A percentile compares a stretch with the other conserved stretches of the same genome.
Evolutionary conservation across 1,139 yeast species (phyloP).

Genomic region (Magnusiomyces tetraspermus): DNA sequence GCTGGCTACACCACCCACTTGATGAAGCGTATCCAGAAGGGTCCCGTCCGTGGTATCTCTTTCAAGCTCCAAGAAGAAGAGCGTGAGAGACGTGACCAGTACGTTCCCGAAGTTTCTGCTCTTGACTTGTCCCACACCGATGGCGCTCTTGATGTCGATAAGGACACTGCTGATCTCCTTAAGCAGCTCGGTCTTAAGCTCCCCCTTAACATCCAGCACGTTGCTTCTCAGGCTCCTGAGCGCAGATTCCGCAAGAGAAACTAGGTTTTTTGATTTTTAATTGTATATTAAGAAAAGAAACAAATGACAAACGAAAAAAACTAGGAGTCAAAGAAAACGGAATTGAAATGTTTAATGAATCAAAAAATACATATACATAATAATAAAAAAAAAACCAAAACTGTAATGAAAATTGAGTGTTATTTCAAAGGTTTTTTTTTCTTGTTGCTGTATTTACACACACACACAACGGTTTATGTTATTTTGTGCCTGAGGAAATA

Average conservation of each 20-base stretch:
- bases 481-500: too few relatives aligned
- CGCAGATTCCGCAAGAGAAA: constrained; percentile 94
- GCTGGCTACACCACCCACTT: constrained; percentile 99
- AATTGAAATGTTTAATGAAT: too few relatives aligned
- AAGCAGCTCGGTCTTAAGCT: constrained; percentile 94
- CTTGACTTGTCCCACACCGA: constrained; percentile 95
- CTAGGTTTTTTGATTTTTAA: constrained; percentile 34
- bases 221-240: constrained; percentile 85
- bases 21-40: constrained; percentile 99
- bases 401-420: too few relatives aligned
- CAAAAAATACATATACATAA: too few relatives aligned
- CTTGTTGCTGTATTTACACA: too few relatives aligned
- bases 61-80: constrained; percentile 99
- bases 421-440: too few relatives aligned
- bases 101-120: constrained; percentile 99
- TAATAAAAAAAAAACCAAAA: too few relatives aligned
- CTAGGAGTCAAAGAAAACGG: too few relatives aligned
- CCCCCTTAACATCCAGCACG: constrained; percentile 84
- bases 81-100: constrained; percentile 99
- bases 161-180: constrained; percentile 95
- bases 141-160: constrained; percentile 95
- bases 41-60: constrained; percentile 99
- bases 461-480: too few relatives aligned
- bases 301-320: too few relatives aligned
- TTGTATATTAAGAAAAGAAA: neutral